Evolutionary conservation across 2,329 filamentous ascomycete species (phyloP).

Genomic region (Lecanoromycetidae sp.): DNA sequence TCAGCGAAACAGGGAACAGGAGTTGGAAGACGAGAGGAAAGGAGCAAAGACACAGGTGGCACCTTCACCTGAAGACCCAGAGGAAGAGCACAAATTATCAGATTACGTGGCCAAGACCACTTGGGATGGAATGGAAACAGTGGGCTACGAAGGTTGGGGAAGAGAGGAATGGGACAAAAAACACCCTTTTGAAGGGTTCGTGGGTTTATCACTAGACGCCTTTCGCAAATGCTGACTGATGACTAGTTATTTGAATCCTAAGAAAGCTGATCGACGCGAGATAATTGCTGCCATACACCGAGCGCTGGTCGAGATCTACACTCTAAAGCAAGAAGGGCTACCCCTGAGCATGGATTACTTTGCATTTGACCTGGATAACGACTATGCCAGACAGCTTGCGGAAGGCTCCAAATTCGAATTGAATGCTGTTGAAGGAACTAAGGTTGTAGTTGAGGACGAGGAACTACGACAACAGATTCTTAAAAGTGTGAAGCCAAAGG

Average conservation of each 20-base stretch:
- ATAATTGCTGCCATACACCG: constrained; percentile 39
- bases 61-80: constrained; percentile 13
- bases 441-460: background rate
- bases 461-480: background rate
- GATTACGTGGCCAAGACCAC: constrained; percentile 36
- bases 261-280: constrained; percentile 26
- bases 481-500: background rate
- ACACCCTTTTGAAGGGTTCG: constrained; percentile 34
- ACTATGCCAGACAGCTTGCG: constrained; percentile 21
- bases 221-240: constrained; percentile 22
- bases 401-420: constrained; percentile 7
- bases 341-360: constrained; percentile 27
- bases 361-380: constrained; percentile 20
- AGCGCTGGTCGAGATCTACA: constrained; percentile 44
- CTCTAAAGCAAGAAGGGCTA: constrained; percentile 35
- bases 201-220: constrained; percentile 5
- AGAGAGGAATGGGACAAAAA: constrained; percentile 28
- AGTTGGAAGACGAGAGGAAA: constrained; percentile 2
- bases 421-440: background rate
- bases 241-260: constrained; percentile 27
- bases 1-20: constrained; percentile 19
- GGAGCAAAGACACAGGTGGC: constrained; percentile 17
- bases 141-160: constrained; percentile 39
- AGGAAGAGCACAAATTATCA: constrained; percentile 11
- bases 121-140: constrained; percentile 42